Evolutionary conservation across 75 land plant genomes (phyloP).

Genomic region (Adiantum capillusveneris): DNA sequence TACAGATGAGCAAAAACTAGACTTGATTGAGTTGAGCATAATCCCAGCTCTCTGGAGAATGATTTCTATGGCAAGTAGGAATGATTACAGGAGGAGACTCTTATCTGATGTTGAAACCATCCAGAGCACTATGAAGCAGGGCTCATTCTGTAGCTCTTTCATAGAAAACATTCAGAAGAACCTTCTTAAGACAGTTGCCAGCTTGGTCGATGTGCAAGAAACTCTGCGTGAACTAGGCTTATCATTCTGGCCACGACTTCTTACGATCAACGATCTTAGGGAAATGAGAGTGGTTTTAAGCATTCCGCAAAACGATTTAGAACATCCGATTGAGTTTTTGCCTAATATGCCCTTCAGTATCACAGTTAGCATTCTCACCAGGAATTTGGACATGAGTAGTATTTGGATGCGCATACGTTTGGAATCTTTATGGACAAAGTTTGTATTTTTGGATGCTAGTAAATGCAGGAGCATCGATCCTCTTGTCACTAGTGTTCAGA

Average conservation of each 20-base stretch:
- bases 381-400: not conserved
- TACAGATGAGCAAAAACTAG: not conserved
- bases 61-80: not conserved
- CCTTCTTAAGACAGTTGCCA: not conserved
- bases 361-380: not conserved
- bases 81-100: not conserved
- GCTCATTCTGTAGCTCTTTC: not conserved
- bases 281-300: not conserved
- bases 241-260: not conserved
- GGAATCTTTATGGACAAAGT: not conserved
- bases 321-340: not conserved
- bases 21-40: constrained; percentile 4
- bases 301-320: not conserved
- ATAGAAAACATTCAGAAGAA: not conserved
- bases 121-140: not conserved
- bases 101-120: not conserved
- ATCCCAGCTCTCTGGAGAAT: not conserved
- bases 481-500: not conserved
- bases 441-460: not conserved
- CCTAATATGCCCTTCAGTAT: not conserved
- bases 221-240: not conserved
- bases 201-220: not conserved
- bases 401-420: not conserved
- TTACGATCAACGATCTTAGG: not conserved
- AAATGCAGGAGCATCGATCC: not conserved